Evolutionary conservation across 2,329 filamentous ascomycete genomes (phyloP).

Genomic region (Botrytis fragariae): DNA sequence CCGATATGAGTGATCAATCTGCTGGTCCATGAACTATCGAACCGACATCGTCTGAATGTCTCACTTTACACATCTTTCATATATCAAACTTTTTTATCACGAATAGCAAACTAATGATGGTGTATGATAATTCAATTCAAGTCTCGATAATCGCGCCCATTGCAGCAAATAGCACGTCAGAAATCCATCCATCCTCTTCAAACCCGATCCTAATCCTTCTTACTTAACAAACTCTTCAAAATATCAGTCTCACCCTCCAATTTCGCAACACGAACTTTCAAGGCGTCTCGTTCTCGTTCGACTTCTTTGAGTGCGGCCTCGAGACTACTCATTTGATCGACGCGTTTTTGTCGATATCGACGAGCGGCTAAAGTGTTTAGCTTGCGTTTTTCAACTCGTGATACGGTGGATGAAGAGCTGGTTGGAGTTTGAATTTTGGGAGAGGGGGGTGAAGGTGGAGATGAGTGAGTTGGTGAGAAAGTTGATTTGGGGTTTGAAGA

Average conservation of each 20-base stretch:
- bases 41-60: slow-evolving; percentile 26
- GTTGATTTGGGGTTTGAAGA: not conserved
- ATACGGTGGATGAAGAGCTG: slow-evolving; percentile 15
- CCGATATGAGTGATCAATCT: slow-evolving; percentile 23
- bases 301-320: slow-evolving; percentile 58
- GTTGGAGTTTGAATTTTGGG: slow-evolving; percentile 7
- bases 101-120: not conserved
- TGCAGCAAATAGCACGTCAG: not conserved
- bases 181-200: not conserved
- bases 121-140: slow-evolving; percentile 12
- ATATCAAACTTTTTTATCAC: not conserved
- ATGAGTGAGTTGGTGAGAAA: slow-evolving; percentile 10
- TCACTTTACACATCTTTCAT: not conserved
- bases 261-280: slow-evolving; percentile 60
- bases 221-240: slow-evolving; percentile 49
- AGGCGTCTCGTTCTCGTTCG: slow-evolving; percentile 60
- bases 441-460: slow-evolving; percentile 11
- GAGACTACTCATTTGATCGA: slow-evolving; percentile 63
- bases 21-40: slow-evolving; percentile 18
- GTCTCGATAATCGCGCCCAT: slow-evolving; percentile 5
- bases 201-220: slow-evolving; percentile 11
- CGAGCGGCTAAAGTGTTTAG: slow-evolving; percentile 70
- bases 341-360: slow-evolving; percentile 67
- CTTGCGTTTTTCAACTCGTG: slow-evolving; percentile 52
- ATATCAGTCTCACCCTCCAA: slow-evolving; percentile 64